These are phyloP conservation scores for Arachis monticola DNA, from an alignment of 331 rosid genomes.

Conservation along the genomic window DNA sequence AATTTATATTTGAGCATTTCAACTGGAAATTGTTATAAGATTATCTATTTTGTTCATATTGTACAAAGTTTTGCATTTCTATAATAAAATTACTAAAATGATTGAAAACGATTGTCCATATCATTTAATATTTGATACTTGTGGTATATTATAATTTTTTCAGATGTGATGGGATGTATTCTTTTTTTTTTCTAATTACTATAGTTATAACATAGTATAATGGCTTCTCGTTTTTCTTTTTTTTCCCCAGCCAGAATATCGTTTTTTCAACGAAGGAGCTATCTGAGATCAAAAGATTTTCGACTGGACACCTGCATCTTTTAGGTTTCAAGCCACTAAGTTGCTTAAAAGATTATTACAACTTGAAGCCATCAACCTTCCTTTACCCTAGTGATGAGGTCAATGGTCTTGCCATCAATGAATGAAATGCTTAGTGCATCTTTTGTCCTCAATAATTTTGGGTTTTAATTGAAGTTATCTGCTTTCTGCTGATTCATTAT, in stretches of 20 bases:
- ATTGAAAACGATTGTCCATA: too few relatives aligned
- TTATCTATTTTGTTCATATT: background rate
- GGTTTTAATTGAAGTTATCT: background rate
- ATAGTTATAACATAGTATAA: constrained; percentile 21
- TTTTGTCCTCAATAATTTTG: constrained; percentile 25
- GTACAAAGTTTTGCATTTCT: background rate
- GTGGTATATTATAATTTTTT: background rate
- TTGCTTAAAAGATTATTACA: constrained; percentile 90
- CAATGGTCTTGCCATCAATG: constrained; percentile 39
- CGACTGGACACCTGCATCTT: constrained; percentile 73
- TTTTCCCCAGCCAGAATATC: constrained; percentile 66
- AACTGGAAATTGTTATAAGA: constrained; percentile 17
- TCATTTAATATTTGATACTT: too few relatives aligned
- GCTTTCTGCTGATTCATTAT: constrained; percentile 20
- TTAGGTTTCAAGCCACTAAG: constrained; percentile 92
- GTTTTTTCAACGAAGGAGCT: constrained; percentile 74
- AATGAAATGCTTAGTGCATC: constrained; percentile 34
- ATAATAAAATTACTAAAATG: too few relatives aligned
- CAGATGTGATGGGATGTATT: constrained; percentile 2
- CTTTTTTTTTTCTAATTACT: constrained; percentile 31
- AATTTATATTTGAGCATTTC: constrained; percentile 2
- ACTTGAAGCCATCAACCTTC: constrained; percentile 92
- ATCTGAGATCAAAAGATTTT: constrained; percentile 72
- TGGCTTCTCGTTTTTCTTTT: background rate
- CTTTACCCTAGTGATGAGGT: constrained; percentile 90